phyloP scores from a whole-genome alignment of 176 grass and related monocot genomes.

The Lolium multiflorum region DNA sequence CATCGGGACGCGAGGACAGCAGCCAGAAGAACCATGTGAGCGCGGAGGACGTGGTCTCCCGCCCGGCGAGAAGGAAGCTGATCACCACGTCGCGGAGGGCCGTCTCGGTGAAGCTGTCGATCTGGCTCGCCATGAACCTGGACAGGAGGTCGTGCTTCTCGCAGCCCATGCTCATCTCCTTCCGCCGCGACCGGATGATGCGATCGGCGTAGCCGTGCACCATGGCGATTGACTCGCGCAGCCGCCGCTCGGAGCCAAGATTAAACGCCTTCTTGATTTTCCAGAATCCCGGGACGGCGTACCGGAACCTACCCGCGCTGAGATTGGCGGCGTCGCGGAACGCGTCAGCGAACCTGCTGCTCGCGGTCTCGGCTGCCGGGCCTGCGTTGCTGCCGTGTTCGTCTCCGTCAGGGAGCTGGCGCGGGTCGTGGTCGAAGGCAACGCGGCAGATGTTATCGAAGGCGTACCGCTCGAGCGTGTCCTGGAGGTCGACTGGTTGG shows the following conservation, averaged over 20 bases:
- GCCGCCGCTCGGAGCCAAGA: constrained; percentile 61
- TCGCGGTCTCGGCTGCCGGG: background rate
- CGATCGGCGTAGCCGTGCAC: constrained; percentile 66
- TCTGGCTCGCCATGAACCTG: constrained; percentile 53
- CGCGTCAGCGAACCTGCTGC: constrained; percentile 55
- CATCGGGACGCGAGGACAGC: constrained; percentile 64
- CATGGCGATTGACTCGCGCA: constrained; percentile 51
- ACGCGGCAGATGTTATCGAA: constrained; percentile 84
- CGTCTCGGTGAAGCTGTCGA: constrained; percentile 48
- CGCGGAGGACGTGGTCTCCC: constrained; percentile 69
- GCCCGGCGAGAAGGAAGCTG: constrained; percentile 73
- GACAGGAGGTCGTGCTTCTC: constrained; percentile 73
- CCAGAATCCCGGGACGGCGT: constrained; percentile 60
- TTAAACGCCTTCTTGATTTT: constrained; percentile 57
- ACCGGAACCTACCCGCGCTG: constrained; percentile 65
- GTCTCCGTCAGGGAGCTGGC: constrained; percentile 19
- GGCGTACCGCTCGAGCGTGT: constrained; percentile 67
- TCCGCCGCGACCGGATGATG: constrained; percentile 56
- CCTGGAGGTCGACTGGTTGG: constrained; percentile 57
- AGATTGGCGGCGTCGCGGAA: constrained; percentile 66
- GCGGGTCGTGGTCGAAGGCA: constrained; percentile 68
- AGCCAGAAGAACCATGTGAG: constrained; percentile 95
- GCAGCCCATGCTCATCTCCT: constrained; percentile 40
- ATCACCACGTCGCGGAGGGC: constrained; percentile 81
- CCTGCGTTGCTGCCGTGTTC: background rate